Conservation (phyloP, 2,329 filamentous ascomycete genomes). For the Sordariomycetes sp. region DNA sequence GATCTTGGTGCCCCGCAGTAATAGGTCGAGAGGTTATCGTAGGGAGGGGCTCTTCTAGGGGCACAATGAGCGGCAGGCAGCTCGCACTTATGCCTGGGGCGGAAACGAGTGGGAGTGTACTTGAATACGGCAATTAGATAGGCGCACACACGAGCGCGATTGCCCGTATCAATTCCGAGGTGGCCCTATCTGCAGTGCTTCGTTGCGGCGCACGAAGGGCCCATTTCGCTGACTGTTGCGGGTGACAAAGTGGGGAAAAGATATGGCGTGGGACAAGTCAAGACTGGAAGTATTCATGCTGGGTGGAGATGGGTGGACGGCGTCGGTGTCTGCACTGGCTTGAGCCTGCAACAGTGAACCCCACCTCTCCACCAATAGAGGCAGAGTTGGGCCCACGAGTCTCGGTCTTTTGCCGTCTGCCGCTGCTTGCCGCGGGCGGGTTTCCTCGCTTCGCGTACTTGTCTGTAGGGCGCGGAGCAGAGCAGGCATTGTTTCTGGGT, state of each 20-base stretch:
- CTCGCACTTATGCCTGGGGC: neutral
- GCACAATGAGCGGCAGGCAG: neutral
- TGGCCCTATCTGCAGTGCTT: neutral
- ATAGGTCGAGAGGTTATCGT: neutral
- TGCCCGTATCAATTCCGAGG: neutral
- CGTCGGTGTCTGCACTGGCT: neutral
- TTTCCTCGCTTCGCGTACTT: too few relatives aligned
- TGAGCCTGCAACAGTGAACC: too few relatives aligned
- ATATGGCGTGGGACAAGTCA: too few relatives aligned
- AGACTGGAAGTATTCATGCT: neutral
- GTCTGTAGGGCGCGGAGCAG: too few relatives aligned
- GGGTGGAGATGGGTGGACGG: neutral
- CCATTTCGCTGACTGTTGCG: neutral
- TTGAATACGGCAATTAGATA: neutral
- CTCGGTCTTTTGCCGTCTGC: neutral
- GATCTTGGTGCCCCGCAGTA: neutral
- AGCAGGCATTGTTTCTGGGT: too few relatives aligned
- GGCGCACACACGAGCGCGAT: neutral
- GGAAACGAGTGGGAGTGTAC: neutral
- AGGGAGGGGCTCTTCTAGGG: neutral
- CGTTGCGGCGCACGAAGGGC: neutral
- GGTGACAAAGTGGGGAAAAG: neutral
- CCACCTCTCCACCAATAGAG: neutral
- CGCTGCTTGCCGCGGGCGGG: neutral
- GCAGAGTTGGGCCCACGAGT: neutral